These are phyloP conservation scores for Verruconis gallopava DNA, from an alignment of 2,329 filamentous ascomycete genomes.

Conservation along the genomic window DNA sequence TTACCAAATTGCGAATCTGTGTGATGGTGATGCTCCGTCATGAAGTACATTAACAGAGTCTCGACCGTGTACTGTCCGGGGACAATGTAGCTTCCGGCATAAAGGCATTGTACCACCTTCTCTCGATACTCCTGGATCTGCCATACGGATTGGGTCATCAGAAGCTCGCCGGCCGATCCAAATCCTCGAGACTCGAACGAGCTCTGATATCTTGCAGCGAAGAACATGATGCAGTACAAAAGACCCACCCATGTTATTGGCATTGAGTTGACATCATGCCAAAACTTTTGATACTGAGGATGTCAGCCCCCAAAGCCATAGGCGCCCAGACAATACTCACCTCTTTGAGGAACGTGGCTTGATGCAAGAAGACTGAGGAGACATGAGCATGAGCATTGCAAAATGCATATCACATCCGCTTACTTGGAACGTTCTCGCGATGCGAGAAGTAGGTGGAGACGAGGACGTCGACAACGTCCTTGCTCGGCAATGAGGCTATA, in stretches of 20 bases:
- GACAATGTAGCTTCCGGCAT: neutral
- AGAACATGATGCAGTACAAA: neutral
- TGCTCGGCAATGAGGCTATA: neutral
- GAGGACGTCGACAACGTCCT: neutral
- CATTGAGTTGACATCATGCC: neutral
- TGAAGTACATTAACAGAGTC: slow-evolving; percentile 3
- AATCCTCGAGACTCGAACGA: neutral
- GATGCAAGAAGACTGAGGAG: neutral
- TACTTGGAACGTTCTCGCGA: neutral
- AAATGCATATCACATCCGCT: too few species aligned
- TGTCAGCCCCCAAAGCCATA: too few species aligned
- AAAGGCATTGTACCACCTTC: neutral
- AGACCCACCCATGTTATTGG: neutral
- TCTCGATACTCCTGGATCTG: neutral
- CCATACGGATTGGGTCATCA: neutral
- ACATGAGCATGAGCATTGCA: too few species aligned
- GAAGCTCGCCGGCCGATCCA: neutral
- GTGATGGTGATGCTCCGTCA: slow-evolving; percentile 16
- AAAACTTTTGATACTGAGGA: neutral
- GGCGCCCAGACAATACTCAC: too few species aligned
- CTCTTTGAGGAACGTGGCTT: neutral
- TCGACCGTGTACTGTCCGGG: slow-evolving; percentile 5
- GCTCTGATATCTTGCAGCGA: neutral
- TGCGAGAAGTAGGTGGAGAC: neutral
- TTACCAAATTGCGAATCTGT: slow-evolving; percentile 20